These are phyloP conservation scores for Macaranga tanarius DNA, from an alignment of 441 rosid genomes.

Conservation along the genomic window DNA sequence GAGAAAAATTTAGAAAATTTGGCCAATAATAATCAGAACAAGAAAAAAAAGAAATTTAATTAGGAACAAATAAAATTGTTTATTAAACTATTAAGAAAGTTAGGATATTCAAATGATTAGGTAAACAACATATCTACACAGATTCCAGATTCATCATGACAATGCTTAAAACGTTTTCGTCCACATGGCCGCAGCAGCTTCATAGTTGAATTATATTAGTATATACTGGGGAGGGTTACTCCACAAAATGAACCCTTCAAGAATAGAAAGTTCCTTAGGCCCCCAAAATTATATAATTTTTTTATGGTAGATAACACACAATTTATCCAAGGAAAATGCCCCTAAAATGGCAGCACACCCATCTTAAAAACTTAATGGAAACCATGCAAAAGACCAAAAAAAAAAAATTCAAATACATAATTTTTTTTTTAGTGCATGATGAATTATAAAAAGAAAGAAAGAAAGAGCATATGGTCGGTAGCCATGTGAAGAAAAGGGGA, in stretches of 20 bases:
- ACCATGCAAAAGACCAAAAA: neutral
- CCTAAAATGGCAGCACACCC: neutral
- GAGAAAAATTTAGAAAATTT: no score
- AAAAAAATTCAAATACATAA: neutral
- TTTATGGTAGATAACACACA: neutral
- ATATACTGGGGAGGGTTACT: neutral
- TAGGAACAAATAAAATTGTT: neutral
- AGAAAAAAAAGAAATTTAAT: no score
- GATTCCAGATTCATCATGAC: neutral
- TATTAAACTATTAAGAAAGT: neutral
- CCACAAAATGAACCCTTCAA: neutral
- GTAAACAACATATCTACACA: neutral
- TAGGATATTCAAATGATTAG: no score
- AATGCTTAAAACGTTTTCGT: neutral
- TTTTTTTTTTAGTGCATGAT: neutral
- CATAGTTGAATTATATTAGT: neutral
- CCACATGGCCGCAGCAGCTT: neutral
- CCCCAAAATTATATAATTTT: neutral
- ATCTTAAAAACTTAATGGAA: neutral
- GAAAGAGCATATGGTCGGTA: neutral
- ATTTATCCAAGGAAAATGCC: neutral
- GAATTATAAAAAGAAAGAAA: neutral
- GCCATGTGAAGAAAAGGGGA: conserved; percentile 15
- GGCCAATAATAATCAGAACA: no score
- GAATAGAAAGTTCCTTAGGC: conserved; percentile 7